Percentiles rank a stretch among this genome's conserved stretches.
phyloP scores from a whole-genome alignment of 331 rosid species.

The Acacia pycnantha region DNA sequence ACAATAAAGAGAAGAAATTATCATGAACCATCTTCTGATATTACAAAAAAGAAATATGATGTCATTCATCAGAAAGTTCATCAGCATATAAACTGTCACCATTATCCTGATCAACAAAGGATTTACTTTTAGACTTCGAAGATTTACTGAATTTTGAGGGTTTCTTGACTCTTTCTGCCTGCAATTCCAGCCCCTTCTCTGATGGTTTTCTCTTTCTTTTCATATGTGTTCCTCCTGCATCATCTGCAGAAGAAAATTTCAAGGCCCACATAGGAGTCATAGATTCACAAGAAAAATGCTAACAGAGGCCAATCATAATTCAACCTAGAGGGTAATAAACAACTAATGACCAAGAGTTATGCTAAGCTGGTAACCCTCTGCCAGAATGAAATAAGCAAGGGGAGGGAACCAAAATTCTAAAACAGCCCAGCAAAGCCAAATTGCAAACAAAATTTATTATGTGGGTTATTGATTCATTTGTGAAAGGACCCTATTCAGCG shows the following conservation, averaged over 20 bases:
- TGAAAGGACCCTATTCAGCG: too few relatives aligned
- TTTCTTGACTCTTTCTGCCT: slow-evolving; percentile 72
- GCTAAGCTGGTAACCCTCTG: neutral
- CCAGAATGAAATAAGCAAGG: neutral
- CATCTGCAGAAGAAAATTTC: slow-evolving; percentile 47
- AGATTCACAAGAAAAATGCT: neutral
- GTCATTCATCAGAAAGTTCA: slow-evolving; percentile 48
- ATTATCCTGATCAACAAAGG: slow-evolving; percentile 45
- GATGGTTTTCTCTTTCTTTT: slow-evolving; percentile 83
- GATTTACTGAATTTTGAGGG: slow-evolving; percentile 56
- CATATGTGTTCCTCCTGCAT: slow-evolving; percentile 51
- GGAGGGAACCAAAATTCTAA: neutral
- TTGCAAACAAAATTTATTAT: neutral
- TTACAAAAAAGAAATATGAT: neutral
- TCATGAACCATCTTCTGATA: neutral
- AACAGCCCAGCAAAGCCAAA: neutral
- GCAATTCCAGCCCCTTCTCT: slow-evolving; percentile 77
- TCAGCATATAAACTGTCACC: slow-evolving; percentile 50
- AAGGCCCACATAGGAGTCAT: slow-evolving; percentile 22
- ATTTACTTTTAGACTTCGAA: slow-evolving; percentile 45
- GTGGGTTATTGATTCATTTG: neutral
- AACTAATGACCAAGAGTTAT: neutral
- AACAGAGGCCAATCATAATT: neutral
- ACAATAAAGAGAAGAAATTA: neutral
- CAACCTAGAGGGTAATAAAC: neutral